Base-by-base conservation (phyloP, 2,329 filamentous ascomycete genomes). In the Ceratocystis papillata region DNA sequence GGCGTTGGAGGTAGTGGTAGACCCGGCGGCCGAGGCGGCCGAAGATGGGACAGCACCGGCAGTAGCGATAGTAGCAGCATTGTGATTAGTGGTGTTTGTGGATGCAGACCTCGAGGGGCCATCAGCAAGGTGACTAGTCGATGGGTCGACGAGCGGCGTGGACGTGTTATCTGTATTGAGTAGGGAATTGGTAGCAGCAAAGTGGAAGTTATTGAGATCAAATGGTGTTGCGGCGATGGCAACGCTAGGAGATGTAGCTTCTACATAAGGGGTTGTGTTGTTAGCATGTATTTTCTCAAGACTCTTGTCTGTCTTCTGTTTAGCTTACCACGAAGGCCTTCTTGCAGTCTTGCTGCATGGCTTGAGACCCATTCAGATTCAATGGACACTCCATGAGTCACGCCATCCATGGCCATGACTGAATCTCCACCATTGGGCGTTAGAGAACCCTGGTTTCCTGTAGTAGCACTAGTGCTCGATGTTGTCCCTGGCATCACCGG, bases 191-290 rank as follows among this genome's bases (percentile, higher is more conserved):
- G 79, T 78, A 68, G 81, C 83, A 30, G 80, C 80, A 68, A 86
- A 86, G 67, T 75, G 80, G 67, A 82, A 79, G 0, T 77, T 75
- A 0, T 79, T 78, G 25, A 83, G 72, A 68, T 87, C 83, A 71
- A 85, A 87, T 0, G 84, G 83, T 1, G 83, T 86, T 3, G 84
- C 83, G 1, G 83, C 85, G 68, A 87, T 84, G 67, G 75, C 74
- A n/a, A 73, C 69, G 4, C 70, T 67, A 5, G 74, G 72, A n/a
- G 74, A 72, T n/a, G 46, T 63, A 15, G 65, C 28, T 10, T 66
- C 65, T 63, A 46, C 0, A 63, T 15, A 41, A 48, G 1, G 41
- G 1, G 20, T 30, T 15, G 48, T 44, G 2, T 28, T 20, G 44
- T 45, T 30, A 65, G 33, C 25, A 25, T 41, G 17, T 48, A 61